Base-by-base conservation (phyloP, 306 rosid genomes). In the Castanopsis chinensis region DNA sequence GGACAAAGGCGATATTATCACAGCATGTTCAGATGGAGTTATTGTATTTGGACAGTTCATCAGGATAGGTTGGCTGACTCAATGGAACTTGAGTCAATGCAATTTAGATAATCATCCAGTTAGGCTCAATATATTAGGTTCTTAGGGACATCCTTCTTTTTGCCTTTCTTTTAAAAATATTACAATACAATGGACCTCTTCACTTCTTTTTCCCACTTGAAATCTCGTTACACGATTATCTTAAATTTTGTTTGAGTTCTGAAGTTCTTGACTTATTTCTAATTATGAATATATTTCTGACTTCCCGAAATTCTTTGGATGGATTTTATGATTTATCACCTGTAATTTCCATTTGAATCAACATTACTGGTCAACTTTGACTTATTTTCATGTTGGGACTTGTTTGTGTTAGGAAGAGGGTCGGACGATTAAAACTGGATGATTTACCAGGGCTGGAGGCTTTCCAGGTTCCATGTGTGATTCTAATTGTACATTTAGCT, bases 1-100 rank as follows among this genome's bases (percentile, higher is more conserved):
- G 90, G 99, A 88, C 84, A 92, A 92, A 73, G 99, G 97, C 68
- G 97, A 94, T 88, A 89, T 94, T 77, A 97, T 87, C 75, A 94
- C 99, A 45, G 97, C 99, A 59, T 92, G 99, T 86, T 94, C 99
- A 1, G 99, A 94, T 74, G 97, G 99, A 87, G 83, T 89, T 41
- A 88, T 77, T 54, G 97, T 68, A 80, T 94, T 71, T 94, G 99
- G 99, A 90, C 99, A 3, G 69, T 77, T 25, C 83, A 86, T 79
- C 90, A 80, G 69, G 91, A 87, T 77, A 90, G 83, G 83, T 84
- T 85, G 78, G 95, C 99, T 37, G 94, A 91, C 43, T 85, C 89
- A n/a, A 76, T 69, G 19, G 97, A 92, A 85, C 85, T 83, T 28
- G 97, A 94, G 79, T 83, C n/a, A 64, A 30, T 6, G n/a, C 11